These are phyloP conservation scores for Exophiala viscosa DNA, from an alignment of 2,329 filamentous ascomycete species.

Conservation along the genomic window DNA sequence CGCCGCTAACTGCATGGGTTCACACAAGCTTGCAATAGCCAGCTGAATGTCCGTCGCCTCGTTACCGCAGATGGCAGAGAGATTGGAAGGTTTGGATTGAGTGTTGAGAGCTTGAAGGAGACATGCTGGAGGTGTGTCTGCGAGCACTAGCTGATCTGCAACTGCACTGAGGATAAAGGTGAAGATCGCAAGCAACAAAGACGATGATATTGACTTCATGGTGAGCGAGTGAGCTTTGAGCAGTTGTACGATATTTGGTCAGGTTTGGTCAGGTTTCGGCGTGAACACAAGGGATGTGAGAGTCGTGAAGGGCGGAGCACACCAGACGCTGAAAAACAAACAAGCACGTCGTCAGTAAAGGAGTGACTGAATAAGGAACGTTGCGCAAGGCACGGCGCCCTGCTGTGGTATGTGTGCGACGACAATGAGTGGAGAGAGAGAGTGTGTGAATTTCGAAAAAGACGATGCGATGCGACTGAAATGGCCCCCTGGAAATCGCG, in stretches of 20 bases:
- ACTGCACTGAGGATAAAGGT: constrained; percentile 35
- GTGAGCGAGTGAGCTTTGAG: constrained; percentile 4
- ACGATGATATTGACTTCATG: constrained; percentile 14
- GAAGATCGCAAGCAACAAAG: constrained; percentile 42
- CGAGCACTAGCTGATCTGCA: constrained; percentile 32
- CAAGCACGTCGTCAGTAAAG: not conserved
- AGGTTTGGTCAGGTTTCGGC: constrained; percentile 1
- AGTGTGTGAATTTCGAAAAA: not conserved
- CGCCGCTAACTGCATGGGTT: constrained; percentile 31
- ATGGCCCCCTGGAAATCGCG: too few relatives aligned
- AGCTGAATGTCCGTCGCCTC: constrained; percentile 35
- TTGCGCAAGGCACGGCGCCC: not conserved
- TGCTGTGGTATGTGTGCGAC: constrained; percentile 8
- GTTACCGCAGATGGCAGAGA: constrained; percentile 39
- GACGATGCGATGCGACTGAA: constrained; percentile 3
- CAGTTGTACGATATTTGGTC: too few relatives aligned
- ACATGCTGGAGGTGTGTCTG: constrained; percentile 49
- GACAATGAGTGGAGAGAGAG: not conserved
- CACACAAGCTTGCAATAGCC: constrained; percentile 37
- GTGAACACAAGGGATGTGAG: not conserved
- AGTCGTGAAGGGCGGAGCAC: not conserved
- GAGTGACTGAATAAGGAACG: constrained; percentile 13
- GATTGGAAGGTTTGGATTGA: constrained; percentile 36
- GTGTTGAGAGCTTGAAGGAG: constrained; percentile 48
- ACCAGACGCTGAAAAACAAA: too few relatives aligned